Evolutionary conservation across 768 basidiomycete genomes (phyloP).

Genomic region (Podaxis sp.): DNA sequence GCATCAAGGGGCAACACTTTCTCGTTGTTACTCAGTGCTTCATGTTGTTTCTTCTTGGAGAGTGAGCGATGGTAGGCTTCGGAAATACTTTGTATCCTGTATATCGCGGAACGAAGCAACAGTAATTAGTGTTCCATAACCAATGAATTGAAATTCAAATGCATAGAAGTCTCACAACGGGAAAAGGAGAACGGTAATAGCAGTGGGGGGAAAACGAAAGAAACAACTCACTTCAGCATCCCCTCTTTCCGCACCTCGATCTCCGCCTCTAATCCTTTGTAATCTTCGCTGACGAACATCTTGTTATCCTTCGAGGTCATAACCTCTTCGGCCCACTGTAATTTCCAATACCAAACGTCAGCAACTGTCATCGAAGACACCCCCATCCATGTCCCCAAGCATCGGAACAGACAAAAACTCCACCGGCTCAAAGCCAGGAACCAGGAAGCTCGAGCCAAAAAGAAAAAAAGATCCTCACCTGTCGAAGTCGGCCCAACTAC

Average conservation of each 20-base stretch:
- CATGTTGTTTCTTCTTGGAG: conserved; percentile 76
- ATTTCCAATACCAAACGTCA: conserved; percentile 3
- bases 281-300: conserved; percentile 74
- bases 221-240: conserved; percentile 57
- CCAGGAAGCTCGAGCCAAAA: conserved; percentile 1
- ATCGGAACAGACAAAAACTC: background rate
- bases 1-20: conserved; percentile 78
- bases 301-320: conserved; percentile 78
- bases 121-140: background rate
- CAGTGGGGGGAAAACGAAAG: background rate
- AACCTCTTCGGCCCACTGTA: conserved; percentile 87
- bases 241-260: conserved; percentile 80
- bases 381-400: background rate
- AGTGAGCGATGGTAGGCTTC: conserved; percentile 67
- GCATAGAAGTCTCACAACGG: background rate
- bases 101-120: conserved; percentile 2
- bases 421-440: background rate
- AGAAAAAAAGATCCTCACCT: conserved; percentile 44
- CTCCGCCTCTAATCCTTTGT: conserved; percentile 79
- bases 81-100: conserved; percentile 71
- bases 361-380: conserved; percentile 7
- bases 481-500: conserved; percentile 76
- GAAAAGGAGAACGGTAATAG: background rate
- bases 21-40: conserved; percentile 58
- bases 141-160: too few species aligned